A percentile compares a stretch with the other conserved stretches of the same genome.
Conservation (phyloP, 257 asterid species). For the Verbena officinalis region DNA sequence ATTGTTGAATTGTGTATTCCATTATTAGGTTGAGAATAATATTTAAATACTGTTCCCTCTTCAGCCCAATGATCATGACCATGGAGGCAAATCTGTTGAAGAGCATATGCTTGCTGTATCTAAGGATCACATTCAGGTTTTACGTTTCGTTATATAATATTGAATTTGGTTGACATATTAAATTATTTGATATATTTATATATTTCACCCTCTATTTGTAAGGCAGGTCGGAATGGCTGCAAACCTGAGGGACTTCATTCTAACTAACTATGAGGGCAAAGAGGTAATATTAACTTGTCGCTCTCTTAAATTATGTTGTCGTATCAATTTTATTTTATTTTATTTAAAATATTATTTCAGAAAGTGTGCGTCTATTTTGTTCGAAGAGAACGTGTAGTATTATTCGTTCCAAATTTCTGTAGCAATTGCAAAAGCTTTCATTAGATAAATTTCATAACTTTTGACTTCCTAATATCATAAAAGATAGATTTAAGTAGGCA, state of each 20-base stretch:
- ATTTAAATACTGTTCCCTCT: constrained; percentile 18
- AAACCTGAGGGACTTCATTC: constrained; percentile 72
- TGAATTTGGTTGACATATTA: too few species aligned
- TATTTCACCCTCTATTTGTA: neutral
- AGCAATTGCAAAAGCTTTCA: neutral
- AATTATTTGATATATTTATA: too few species aligned
- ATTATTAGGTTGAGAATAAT: too few species aligned
- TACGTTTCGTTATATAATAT: neutral
- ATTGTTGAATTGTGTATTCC: too few species aligned
- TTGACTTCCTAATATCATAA: neutral
- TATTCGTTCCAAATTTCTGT: neutral
- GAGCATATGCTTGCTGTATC: constrained; percentile 66
- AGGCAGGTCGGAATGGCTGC: constrained; percentile 88
- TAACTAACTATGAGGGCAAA: constrained; percentile 63
- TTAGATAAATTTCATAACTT: neutral
- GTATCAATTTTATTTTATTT: neutral
- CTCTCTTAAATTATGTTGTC: neutral
- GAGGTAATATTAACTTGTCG: constrained; percentile 53
- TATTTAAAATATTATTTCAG: too few species aligned
- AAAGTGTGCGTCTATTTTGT: too few species aligned
- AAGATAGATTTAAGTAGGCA: too few species aligned
- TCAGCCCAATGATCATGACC: constrained; percentile 88
- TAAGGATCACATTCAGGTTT: constrained; percentile 92
- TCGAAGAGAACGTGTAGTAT: too few species aligned
- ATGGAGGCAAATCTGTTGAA: constrained; percentile 55